phyloP scores from a whole-genome alignment of 2,329 filamentous ascomycete species.

The Venturia nashicola region DNA sequence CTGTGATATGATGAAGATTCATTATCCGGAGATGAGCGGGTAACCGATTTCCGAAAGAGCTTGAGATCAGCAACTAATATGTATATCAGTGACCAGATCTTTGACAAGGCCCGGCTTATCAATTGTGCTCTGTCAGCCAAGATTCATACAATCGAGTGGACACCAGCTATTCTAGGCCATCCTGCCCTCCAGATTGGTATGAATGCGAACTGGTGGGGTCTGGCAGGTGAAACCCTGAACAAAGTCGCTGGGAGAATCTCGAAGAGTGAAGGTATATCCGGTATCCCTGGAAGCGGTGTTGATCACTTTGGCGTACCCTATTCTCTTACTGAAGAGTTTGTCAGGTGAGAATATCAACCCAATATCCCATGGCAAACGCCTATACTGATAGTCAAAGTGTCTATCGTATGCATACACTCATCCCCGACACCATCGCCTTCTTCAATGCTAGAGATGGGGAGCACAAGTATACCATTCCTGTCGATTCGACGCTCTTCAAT shows the following conservation, averaged over 20 bases:
- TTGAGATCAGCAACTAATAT: neutral
- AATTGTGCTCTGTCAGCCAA: conserved; percentile 38
- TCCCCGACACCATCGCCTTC: conserved; percentile 26
- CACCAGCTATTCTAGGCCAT: conserved; percentile 34
- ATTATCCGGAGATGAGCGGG: conserved; percentile 26
- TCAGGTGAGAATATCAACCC: conserved; percentile 11
- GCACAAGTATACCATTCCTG: conserved; percentile 20
- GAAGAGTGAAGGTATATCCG: conserved; percentile 28
- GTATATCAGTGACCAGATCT: conserved; percentile 24
- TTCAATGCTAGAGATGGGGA: conserved; percentile 19
- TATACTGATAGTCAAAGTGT: conserved; percentile 18
- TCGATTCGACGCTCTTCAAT: conserved; percentile 22
- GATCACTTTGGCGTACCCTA: conserved; percentile 29
- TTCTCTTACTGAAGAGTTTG: conserved; percentile 32
- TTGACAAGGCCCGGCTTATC: conserved; percentile 32
- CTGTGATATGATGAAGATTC: conserved; percentile 25
- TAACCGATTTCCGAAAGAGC: neutral
- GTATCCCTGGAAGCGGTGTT: conserved; percentile 27
- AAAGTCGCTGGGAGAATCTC: conserved; percentile 31
- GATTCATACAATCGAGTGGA: conserved; percentile 39
- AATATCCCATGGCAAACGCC: neutral
- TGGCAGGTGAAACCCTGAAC: conserved; percentile 29
- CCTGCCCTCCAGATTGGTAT: conserved; percentile 32
- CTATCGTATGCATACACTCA: conserved; percentile 31
- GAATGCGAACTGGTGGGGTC: conserved; percentile 35